Conservation (phyloP, 1,284 basidiomycete species). For the Leucoagaricus sp. region DNA sequence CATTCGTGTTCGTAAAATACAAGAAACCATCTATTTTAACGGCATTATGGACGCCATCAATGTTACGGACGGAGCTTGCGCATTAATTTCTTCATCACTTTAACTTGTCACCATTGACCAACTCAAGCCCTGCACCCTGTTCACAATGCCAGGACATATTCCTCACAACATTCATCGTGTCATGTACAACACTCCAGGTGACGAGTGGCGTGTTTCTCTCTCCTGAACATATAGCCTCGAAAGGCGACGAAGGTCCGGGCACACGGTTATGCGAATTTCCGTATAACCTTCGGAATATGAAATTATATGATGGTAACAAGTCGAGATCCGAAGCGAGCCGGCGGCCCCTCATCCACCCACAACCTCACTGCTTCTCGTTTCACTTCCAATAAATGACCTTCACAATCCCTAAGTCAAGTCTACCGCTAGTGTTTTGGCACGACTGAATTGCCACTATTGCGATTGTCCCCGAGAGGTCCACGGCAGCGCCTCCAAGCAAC, state of each 20-base stretch:
- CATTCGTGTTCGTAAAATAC: not conserved
- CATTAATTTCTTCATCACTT: not conserved
- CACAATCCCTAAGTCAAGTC: not conserved
- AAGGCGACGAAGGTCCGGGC: not conserved
- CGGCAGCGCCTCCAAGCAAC: not conserved
- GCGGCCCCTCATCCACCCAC: not conserved
- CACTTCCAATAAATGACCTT: not conserved
- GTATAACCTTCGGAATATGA: not conserved
- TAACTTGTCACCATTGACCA: not conserved
- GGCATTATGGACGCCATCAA: not conserved
- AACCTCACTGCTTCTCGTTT: not conserved
- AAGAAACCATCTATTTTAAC: not conserved
- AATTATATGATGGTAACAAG: not conserved
- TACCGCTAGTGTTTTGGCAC: not conserved
- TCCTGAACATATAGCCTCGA: not conserved
- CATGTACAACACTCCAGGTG: not conserved
- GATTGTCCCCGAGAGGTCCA: not conserved
- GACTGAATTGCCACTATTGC: too few species aligned
- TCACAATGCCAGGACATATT: not conserved
- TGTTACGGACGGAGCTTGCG: conserved; percentile 9
- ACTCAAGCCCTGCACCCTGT: not conserved
- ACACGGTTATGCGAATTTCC: not conserved
- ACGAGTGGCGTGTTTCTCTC: not conserved
- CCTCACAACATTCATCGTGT: not conserved
- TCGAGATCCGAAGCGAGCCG: not conserved